Percentiles rank a stretch among this genome's conserved stretches.
These are phyloP conservation scores for Lactarius quietus DNA, from an alignment of 768 basidiomycete species.

Conservation along the genomic window DNA sequence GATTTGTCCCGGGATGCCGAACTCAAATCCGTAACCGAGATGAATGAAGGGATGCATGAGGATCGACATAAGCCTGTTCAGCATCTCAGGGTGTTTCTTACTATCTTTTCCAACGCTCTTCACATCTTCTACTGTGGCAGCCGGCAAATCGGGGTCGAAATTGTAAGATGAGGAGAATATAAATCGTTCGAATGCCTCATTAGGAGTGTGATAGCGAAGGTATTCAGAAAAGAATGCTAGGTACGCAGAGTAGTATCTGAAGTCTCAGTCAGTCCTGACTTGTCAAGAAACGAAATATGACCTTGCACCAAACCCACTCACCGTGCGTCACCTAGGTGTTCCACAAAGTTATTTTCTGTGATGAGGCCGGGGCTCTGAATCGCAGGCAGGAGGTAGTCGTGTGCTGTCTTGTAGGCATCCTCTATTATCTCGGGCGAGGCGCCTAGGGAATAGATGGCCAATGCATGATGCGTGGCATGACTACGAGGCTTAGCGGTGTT, in stretches of 20 bases:
- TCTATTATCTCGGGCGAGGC: constrained; percentile 42
- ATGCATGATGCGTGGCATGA: constrained; percentile 54
- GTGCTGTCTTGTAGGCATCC: constrained; percentile 41
- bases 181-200: constrained; percentile 53
- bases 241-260: constrained; percentile 59
- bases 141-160: constrained; percentile 31
- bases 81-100: constrained; percentile 47
- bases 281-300: background rate
- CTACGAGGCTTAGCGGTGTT: constrained; percentile 29
- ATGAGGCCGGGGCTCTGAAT: constrained; percentile 46
- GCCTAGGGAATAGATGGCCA: constrained; percentile 61
- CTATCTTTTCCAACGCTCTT: constrained; percentile 21
- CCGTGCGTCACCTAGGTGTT: constrained; percentile 56
- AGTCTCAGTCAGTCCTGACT: background rate
- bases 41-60: constrained; percentile 66
- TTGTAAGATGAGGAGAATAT: constrained; percentile 55
- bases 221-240: constrained; percentile 49
- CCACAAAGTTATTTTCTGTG: constrained; percentile 45
- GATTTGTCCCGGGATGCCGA: constrained; percentile 52
- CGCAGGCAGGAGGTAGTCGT: constrained; percentile 40
- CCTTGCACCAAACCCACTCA: constrained; percentile 31
- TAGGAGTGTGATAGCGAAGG: constrained; percentile 42
- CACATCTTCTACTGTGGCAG: constrained; percentile 23
- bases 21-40: constrained; percentile 59
- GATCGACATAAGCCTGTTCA: constrained; percentile 53